phyloP scores from a whole-genome alignment of 768 basidiomycete species.

The Russula griseocarnosa region DNA sequence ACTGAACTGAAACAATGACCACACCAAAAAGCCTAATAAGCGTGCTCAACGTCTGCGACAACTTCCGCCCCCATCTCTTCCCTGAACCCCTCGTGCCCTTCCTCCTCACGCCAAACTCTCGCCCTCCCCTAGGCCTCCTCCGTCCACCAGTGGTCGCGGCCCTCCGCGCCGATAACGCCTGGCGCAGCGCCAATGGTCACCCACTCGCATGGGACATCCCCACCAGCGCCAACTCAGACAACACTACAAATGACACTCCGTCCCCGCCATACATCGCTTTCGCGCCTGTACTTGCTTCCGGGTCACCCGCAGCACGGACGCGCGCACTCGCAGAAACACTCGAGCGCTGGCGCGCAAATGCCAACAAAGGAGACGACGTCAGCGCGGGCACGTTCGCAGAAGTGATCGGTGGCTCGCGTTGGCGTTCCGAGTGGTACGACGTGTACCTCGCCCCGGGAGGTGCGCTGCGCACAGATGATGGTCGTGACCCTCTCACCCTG shows the following conservation, averaged over 20 bases:
- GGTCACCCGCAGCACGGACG: conserved; percentile 47
- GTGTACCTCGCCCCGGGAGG: conserved; percentile 70
- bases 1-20: neutral
- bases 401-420: conserved; percentile 69
- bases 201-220: conserved; percentile 43
- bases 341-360: conserved; percentile 57
- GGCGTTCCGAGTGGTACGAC: conserved; percentile 84
- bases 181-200: conserved; percentile 31
- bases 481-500: conserved; percentile 28
- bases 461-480: conserved; percentile 40
- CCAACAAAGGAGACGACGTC: neutral
- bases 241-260: neutral
- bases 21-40: conserved; percentile 45
- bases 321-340: conserved; percentile 61
- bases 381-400: conserved; percentile 57
- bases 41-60: conserved; percentile 67
- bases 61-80: conserved; percentile 45
- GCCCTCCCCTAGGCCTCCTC: conserved; percentile 59
- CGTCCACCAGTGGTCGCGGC: conserved; percentile 53
- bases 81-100: conserved; percentile 52
- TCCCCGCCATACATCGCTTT: conserved; percentile 13
- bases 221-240: conserved; percentile 18
- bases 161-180: conserved; percentile 49
- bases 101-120: conserved; percentile 46
- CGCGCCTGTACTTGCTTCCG: conserved; percentile 1